phyloP scores from a whole-genome alignment of 352 stramenopile species.

The Pythium volutum region DNA sequence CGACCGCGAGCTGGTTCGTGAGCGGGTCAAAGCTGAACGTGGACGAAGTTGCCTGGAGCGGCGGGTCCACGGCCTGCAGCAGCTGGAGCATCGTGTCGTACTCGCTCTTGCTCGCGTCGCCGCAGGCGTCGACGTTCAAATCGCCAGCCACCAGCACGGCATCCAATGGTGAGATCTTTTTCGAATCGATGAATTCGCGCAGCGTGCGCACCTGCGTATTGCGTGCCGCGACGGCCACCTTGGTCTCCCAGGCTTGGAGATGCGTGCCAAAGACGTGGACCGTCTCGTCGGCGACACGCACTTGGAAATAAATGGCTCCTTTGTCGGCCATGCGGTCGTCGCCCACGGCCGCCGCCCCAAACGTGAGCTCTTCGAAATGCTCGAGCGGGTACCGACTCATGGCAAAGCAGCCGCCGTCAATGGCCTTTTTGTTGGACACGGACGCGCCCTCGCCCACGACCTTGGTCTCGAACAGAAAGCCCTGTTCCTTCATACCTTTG shows the following conservation, averaged over 20 bases:
- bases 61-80: slow-evolving; percentile 35
- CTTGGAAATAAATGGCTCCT: slow-evolving; percentile 58
- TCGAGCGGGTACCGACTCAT: slow-evolving; percentile 67
- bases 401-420: slow-evolving; percentile 61
- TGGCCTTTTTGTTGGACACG: slow-evolving; percentile 53
- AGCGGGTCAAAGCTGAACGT: slow-evolving; percentile 62
- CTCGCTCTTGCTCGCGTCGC: slow-evolving; percentile 17
- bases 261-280: slow-evolving; percentile 68
- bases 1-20: slow-evolving; percentile 56
- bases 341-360: slow-evolving; percentile 44
- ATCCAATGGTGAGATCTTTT: slow-evolving; percentile 42
- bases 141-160: slow-evolving; percentile 56
- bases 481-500: slow-evolving; percentile 59
- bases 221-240: slow-evolving; percentile 35
- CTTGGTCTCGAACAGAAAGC: slow-evolving; percentile 70
- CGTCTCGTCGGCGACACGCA: slow-evolving; percentile 29
- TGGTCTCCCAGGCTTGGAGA: slow-evolving; percentile 63
- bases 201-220: slow-evolving; percentile 43
- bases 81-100: slow-evolving; percentile 50
- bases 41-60: slow-evolving; percentile 29
- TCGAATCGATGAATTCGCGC: slow-evolving; percentile 45
- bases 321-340: slow-evolving; percentile 71
- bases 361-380: slow-evolving; percentile 55
- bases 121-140: slow-evolving; percentile 56
- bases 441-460: slow-evolving; percentile 44